Conservation (phyloP, 441 rosid species). For the Pelargonium australe region DNA sequence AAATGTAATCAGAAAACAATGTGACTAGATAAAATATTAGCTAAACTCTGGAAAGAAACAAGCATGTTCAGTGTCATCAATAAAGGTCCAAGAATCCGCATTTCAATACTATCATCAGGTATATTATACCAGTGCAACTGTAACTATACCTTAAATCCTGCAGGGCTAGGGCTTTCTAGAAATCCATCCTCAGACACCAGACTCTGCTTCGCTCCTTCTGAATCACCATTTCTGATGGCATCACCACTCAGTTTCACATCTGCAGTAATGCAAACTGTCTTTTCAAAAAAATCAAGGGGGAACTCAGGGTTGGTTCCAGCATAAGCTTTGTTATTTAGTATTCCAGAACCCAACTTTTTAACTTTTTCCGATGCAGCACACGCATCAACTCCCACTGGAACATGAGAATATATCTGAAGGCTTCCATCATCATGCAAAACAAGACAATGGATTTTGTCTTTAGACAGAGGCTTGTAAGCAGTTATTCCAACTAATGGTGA, state of each 20-base stretch:
- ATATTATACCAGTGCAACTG: background rate
- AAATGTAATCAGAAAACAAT: background rate
- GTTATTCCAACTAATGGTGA: conserved; percentile 90
- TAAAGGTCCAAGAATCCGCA: background rate
- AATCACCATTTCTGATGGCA: conserved; percentile 90
- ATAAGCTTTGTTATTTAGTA: conserved; percentile 79
- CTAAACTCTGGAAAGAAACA: background rate
- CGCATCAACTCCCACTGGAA: conserved; percentile 61
- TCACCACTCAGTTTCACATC: conserved; percentile 96
- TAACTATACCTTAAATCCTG: conserved; percentile 84
- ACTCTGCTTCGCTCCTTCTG: conserved; percentile 91
- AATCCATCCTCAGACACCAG: conserved; percentile 96
- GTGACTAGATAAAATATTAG: conserved; percentile 3
- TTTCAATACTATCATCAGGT: background rate
- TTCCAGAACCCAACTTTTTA: conserved; percentile 83
- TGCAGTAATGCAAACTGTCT: conserved; percentile 85
- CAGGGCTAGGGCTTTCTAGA: conserved; percentile 82
- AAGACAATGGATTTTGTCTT: conserved; percentile 92
- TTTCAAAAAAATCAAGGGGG: conserved; percentile 98
- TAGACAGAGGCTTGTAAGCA: conserved; percentile 94
- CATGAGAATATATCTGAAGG: conserved; percentile 93
- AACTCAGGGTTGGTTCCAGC: conserved; percentile 87
- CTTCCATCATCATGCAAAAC: conserved; percentile 99
- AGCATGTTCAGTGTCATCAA: conserved; percentile 7
- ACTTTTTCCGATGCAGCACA: conserved; percentile 72